Conservation (phyloP, 78 protist genomes). For the Paulinella micropora region DNA sequence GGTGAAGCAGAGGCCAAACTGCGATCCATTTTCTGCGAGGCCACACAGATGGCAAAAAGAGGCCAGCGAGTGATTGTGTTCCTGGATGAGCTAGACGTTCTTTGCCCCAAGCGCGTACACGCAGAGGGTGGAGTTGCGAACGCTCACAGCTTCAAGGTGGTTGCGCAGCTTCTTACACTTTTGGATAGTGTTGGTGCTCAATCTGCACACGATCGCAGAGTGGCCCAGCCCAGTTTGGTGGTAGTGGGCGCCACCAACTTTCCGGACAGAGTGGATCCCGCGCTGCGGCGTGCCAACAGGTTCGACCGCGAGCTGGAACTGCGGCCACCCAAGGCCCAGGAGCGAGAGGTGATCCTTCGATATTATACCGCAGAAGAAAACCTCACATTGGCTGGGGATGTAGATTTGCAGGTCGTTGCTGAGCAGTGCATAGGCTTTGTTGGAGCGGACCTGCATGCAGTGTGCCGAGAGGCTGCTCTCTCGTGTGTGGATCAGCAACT, state of each 20-base stretch:
- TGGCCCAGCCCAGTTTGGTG: too few species aligned
- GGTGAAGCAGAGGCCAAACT: not conserved
- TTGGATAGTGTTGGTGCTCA: not conserved
- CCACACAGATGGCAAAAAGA: not conserved
- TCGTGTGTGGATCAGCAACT: too few species aligned
- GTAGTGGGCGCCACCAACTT: not conserved
- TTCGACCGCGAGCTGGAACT: not conserved
- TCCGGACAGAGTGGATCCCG: not conserved
- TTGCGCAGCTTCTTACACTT: not conserved
- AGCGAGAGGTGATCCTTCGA: not conserved
- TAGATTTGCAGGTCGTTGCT: not conserved
- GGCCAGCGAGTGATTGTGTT: not conserved
- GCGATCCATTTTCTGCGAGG: not conserved
- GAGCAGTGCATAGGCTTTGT: not conserved
- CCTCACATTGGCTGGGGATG: not conserved
- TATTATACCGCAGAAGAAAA: not conserved
- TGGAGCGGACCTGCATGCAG: not conserved
- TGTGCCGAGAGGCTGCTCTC: not conserved
- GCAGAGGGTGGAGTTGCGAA: too few species aligned
- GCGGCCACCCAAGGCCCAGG: not conserved
- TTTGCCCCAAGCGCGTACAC: not conserved
- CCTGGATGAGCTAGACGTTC: not conserved
- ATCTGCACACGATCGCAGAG: not conserved
- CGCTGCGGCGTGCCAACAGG: not conserved
- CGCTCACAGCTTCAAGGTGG: not conserved